These are phyloP conservation scores for Sutorius eximius DNA, from an alignment of 1,284 basidiomycete genomes.

Conservation along the genomic window DNA sequence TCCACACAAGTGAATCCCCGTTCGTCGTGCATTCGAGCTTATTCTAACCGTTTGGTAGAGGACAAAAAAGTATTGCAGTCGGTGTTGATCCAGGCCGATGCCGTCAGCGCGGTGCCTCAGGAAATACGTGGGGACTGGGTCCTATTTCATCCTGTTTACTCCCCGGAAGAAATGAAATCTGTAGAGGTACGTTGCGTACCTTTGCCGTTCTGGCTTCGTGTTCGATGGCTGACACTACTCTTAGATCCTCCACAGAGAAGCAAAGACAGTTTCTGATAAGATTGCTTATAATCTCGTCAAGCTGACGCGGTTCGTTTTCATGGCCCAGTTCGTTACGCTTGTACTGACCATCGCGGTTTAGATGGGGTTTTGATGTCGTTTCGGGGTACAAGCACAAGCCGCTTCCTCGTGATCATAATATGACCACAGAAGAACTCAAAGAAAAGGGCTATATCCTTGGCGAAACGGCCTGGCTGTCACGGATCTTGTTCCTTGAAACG, in stretches of 20 bases:
- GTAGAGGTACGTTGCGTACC: slow-evolving; percentile 53
- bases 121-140: slow-evolving; percentile 76
- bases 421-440: slow-evolving; percentile 71
- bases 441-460: slow-evolving; percentile 72
- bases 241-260: slow-evolving; percentile 70
- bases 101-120: slow-evolving; percentile 45
- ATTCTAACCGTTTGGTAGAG: slow-evolving; percentile 20
- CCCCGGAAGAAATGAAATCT: slow-evolving; percentile 72
- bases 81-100: slow-evolving; percentile 26
- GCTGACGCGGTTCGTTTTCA: slow-evolving; percentile 45
- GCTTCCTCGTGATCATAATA: slow-evolving; percentile 57
- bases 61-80: slow-evolving; percentile 24
- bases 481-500: slow-evolving; percentile 87
- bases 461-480: slow-evolving; percentile 78
- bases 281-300: slow-evolving; percentile 66
- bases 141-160: slow-evolving; percentile 81
- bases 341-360: slow-evolving; percentile 24
- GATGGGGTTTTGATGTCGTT: slow-evolving; percentile 72
- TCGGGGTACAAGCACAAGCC: slow-evolving; percentile 79
- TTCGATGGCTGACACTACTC: not conserved
- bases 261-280: slow-evolving; percentile 71
- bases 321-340: not conserved
- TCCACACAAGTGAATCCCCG: slow-evolving; percentile 25
- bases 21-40: not conserved
- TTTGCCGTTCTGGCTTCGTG: not conserved